These are phyloP conservation scores for Selenicereus undatus DNA, from an alignment of 148 eudicot species.

Conservation along the genomic window DNA sequence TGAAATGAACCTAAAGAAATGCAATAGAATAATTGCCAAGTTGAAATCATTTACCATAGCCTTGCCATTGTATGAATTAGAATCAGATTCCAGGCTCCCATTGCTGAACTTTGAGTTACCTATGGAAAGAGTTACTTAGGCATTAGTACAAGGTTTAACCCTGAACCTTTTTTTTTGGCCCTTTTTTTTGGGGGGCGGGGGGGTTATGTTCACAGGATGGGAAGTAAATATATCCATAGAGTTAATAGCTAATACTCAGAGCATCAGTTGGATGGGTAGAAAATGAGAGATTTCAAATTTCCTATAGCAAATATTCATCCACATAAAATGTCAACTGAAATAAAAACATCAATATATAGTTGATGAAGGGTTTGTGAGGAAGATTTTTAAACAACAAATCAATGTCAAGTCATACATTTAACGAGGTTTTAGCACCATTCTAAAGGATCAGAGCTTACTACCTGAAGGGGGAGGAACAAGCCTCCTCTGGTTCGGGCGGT, in stretches of 20 bases:
- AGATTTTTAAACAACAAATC: background rate
- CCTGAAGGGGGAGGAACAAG: conserved; percentile 53
- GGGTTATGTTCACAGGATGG: no score
- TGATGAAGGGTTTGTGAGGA: background rate
- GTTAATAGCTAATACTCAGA: background rate
- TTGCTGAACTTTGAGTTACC: conserved; percentile 46
- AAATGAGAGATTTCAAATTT: background rate
- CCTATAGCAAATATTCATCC: background rate
- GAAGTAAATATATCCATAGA: background rate
- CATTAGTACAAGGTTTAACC: background rate
- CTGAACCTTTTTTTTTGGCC: background rate
- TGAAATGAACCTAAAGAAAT: background rate
- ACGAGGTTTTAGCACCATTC: background rate
- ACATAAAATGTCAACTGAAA: background rate
- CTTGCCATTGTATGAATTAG: conserved; percentile 37
- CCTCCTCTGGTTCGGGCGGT: conserved; percentile 54
- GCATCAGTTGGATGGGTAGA: background rate
- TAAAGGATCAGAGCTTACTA: conserved; percentile 21
- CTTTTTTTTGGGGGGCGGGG: background rate
- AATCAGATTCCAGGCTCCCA: conserved; percentile 38
- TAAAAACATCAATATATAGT: background rate
- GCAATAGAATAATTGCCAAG: conserved; percentile 5
- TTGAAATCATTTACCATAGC: conserved; percentile 40
- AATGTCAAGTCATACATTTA: background rate
- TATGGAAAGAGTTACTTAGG: conserved; percentile 12